Conservation (phyloP, 805 yeast species). For the Candida boidinii region DNA sequence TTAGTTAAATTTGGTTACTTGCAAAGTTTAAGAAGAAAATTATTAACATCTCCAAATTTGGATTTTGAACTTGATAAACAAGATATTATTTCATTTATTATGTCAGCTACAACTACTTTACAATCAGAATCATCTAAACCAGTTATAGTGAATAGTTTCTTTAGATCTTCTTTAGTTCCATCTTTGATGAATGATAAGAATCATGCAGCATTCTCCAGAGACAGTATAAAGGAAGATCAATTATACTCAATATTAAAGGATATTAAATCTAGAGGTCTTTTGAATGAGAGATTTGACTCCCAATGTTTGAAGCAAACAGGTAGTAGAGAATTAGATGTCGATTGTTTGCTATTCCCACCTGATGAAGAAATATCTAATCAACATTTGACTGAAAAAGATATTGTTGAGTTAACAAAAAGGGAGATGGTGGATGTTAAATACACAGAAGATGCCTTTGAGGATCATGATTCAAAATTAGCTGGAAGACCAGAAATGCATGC, state of each 20-base stretch:
- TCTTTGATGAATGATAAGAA: constrained; percentile 2
- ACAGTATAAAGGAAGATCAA: constrained; percentile 15
- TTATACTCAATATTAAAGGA: constrained; percentile 13
- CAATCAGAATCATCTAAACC: constrained; percentile 8
- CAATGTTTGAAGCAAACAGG: constrained; percentile 3
- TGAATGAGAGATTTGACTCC: constrained; percentile 6
- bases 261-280: constrained; percentile 9
- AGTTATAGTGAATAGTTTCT: constrained; percentile 12
- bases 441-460: too few relatives aligned
- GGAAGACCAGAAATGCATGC: too few relatives aligned
- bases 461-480: too few relatives aligned
- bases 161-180: constrained; percentile 14
- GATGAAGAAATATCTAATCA: constrained; percentile 26
- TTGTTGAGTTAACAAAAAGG: constrained; percentile 18
- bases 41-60: constrained; percentile 2
- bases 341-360: constrained; percentile 26
- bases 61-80: constrained; percentile 9
- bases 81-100: constrained; percentile 16
- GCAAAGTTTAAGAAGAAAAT: constrained; percentile 9
- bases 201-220: constrained; percentile 8
- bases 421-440: too few relatives aligned
- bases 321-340: constrained; percentile 12
- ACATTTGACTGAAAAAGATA: constrained; percentile 26
- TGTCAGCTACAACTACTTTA: constrained; percentile 11
- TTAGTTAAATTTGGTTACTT: constrained; percentile 14